Conservation (phyloP, 2,329 filamentous ascomycete species). For the Laburnicola sp. region DNA sequence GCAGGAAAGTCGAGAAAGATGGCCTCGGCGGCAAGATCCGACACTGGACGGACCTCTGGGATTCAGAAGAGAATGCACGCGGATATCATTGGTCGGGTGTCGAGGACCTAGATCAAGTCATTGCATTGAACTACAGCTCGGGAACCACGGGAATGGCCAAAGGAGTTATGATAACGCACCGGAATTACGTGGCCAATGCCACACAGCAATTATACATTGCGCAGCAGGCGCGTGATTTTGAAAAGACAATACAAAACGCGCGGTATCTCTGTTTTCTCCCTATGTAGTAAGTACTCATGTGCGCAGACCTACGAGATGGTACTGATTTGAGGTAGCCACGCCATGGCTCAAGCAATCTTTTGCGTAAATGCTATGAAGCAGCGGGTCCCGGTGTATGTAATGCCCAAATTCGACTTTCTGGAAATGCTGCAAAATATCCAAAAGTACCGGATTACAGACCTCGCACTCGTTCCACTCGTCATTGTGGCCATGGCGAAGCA, state of each 20-base stretch:
- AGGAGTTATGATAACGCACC: constrained; percentile 80
- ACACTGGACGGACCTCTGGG: constrained; percentile 68
- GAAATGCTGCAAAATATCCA: constrained; percentile 70
- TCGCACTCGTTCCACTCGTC: constrained; percentile 74
- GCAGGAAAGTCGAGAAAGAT: constrained; percentile 36
- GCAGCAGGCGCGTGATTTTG: constrained; percentile 54
- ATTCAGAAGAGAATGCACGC: constrained; percentile 51
- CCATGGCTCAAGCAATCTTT: constrained; percentile 67
- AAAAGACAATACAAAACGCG: constrained; percentile 47
- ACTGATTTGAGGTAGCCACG: too few species aligned
- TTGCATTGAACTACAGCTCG: constrained; percentile 77
- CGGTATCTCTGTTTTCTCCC: constrained; percentile 70
- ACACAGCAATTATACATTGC: constrained; percentile 59
- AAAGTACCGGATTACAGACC: constrained; percentile 67
- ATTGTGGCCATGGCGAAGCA: constrained; percentile 73
- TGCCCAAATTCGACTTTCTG: constrained; percentile 75
- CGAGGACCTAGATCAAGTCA: constrained; percentile 56
- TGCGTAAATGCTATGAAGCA: constrained; percentile 61
- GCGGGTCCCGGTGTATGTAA: constrained; percentile 72
- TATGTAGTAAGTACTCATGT: too few species aligned
- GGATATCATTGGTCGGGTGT: constrained; percentile 67
- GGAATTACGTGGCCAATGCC: constrained; percentile 74
- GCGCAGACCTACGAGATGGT: too few species aligned
- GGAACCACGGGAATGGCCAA: constrained; percentile 83
- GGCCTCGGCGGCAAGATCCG: constrained; percentile 47